Evolutionary conservation across 169 alveolate species (phyloP), one percentile per base, ranked within the genome.

Genomic region (Eimeria sp.): DNA sequence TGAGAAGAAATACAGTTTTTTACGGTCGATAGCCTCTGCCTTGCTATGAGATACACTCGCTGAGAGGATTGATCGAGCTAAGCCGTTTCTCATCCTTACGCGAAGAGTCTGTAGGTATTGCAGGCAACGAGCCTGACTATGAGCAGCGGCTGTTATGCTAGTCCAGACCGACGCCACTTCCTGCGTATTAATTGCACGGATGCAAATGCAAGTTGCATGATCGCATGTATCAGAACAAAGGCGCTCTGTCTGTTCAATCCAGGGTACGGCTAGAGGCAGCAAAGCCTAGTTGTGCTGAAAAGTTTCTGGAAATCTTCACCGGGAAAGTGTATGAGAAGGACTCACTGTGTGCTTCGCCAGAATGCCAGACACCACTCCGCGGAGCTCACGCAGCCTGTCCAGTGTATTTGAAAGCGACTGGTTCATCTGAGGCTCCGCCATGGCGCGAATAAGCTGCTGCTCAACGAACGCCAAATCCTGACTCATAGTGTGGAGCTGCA

Each of bases 391-490:
- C 76, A 85, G 62, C 68, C 62, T 56, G 60, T 25, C 43, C 62
- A 85, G 71, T 1, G 80, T 62, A 27, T 85, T 80, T 30, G 80
- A 33, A 58, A 85, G 91, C 58, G 91, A 85, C 54, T 60, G 76
- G 91, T 85, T 46, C 78, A 56, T 25, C 52, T 85, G 91, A 27
- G 91, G 78, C 62, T 62, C 62, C 30, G 76, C 80, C 91, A 85
- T 56, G 76, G 91, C 91, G 30, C 91, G 76, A 60, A 85, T 60
- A 20, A 85, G 78, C 56, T 71, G 91, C 62, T 85, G 66, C 60
- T 85, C 91, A 27, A 85, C 91, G 60, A 85, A 85, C 40, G 91
- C 91, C 91, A 85, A 85, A 71, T 85, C 91, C 68, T 85, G 91
- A 60, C 91, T 60, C 91, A 85, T 85, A 2, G 60, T 62, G 46